Conservation (phyloP, 495 filamentous ascomycete genomes). For the Darksidea phi region DNA sequence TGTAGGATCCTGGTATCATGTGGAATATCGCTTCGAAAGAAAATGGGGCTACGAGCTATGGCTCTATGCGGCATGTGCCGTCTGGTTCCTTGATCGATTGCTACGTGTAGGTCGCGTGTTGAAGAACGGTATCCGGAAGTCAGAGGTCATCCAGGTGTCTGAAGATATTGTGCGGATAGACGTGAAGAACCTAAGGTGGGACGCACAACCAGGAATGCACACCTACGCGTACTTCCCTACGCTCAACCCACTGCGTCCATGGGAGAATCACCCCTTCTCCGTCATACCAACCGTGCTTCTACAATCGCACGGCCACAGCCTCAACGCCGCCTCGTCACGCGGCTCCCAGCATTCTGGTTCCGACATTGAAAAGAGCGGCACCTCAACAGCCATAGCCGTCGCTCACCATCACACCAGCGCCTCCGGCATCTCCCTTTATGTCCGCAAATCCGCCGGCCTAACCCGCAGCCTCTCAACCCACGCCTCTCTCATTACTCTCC, state of each 20-base stretch:
- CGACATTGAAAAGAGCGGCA: constrained; percentile 7
- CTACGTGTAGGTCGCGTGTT: constrained; percentile 39
- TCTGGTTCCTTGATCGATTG: constrained; percentile 51
- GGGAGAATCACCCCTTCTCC: constrained; percentile 56
- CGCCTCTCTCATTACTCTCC: constrained; percentile 17
- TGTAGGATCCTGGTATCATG: constrained; percentile 50
- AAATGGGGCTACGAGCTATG: constrained; percentile 48
- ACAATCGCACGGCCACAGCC: constrained; percentile 1
- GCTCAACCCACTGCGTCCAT: constrained; percentile 41
- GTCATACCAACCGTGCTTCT: constrained; percentile 41
- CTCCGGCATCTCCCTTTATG: constrained; percentile 20
- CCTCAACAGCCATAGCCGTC: background rate
- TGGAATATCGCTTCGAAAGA: constrained; percentile 31
- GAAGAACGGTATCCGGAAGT: constrained; percentile 38
- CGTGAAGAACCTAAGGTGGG: too few species aligned
- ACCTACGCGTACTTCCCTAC: constrained; percentile 51
- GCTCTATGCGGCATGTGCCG: constrained; percentile 46
- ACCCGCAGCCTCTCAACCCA: constrained; percentile 11
- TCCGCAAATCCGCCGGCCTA: constrained; percentile 26
- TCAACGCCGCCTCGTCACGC: background rate
- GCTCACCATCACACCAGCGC: background rate
- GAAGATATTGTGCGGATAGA: constrained; percentile 41
- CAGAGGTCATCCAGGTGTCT: constrained; percentile 42
- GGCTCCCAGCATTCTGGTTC: background rate
- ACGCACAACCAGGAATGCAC: too few species aligned